A percentile compares a stretch with the other conserved stretches of the same genome.
Conservation (phyloP, 768 basidiomycete genomes). For the Mycena galericulata region DNA sequence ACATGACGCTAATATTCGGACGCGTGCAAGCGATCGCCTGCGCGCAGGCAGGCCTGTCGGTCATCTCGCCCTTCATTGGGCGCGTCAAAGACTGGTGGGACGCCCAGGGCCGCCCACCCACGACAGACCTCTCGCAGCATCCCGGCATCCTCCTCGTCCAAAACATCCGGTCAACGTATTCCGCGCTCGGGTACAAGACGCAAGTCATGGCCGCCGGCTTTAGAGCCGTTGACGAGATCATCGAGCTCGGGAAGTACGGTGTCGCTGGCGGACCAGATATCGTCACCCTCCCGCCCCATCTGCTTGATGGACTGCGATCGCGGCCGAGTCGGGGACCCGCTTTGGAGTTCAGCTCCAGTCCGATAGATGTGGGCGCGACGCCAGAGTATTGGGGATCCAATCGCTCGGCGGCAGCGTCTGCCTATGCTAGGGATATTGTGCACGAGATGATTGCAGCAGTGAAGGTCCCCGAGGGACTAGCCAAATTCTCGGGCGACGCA, state of each 20-base stretch:
- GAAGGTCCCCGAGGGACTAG: constrained; percentile 51
- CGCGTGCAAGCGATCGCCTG: constrained; percentile 51
- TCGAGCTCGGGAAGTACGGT: constrained; percentile 45
- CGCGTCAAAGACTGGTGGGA: constrained; percentile 55
- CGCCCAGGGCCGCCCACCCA: constrained; percentile 25
- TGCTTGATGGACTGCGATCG: constrained; percentile 44
- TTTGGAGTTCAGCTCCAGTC: constrained; percentile 3
- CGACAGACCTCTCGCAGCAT: constrained; percentile 40
- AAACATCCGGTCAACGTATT: constrained; percentile 43
- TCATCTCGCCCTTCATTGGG: constrained; percentile 54
- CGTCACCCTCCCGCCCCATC: constrained; percentile 49
- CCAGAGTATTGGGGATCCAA: constrained; percentile 21
- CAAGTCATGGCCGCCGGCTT: constrained; percentile 53
- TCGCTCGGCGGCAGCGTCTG: constrained; percentile 26
- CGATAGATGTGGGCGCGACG: not conserved
- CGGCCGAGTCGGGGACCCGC: constrained; percentile 5
- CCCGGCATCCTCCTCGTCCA: constrained; percentile 48
- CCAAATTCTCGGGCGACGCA: constrained; percentile 49
- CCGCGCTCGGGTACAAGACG: constrained; percentile 39
- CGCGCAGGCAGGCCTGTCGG: constrained; percentile 49
- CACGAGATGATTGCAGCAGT: constrained; percentile 45
- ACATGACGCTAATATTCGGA: constrained; percentile 52
- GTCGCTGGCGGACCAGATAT: constrained; percentile 44
- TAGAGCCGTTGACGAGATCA: constrained; percentile 46
- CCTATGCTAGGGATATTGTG: constrained; percentile 39